Evolutionary conservation across 768 basidiomycete species (phyloP).

Genomic region (Tulasnella sp.): DNA sequence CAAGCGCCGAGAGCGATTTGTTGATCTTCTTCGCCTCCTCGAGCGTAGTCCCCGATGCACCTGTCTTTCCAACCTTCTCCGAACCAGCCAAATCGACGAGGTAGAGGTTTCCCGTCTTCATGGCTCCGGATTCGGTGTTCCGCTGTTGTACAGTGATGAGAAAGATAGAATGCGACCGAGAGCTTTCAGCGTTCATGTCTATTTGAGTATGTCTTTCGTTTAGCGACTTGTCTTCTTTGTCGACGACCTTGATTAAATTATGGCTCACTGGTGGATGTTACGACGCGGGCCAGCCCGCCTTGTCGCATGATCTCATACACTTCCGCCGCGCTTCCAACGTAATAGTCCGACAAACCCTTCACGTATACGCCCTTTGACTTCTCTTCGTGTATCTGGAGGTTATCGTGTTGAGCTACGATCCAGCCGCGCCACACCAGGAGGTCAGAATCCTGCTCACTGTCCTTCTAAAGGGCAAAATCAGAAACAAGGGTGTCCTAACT

Average conservation of each 20-base stretch:
- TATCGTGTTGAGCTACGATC: constrained; percentile 81
- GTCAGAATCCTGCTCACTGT: not conserved
- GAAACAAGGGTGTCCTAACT: constrained; percentile 28
- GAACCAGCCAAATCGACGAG: constrained; percentile 97
- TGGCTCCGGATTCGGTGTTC: constrained; percentile 90
- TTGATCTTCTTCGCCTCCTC: constrained; percentile 99
- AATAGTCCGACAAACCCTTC: constrained; percentile 94
- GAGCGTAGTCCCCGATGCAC: constrained; percentile 94
- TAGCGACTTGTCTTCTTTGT: not conserved
- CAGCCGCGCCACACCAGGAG: not conserved
- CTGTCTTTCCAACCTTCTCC: constrained; percentile 99
- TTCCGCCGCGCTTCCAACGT: constrained; percentile 89
- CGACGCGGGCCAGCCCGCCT: constrained; percentile 81
- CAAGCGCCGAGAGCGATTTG: constrained; percentile 92
- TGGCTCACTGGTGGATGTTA: constrained; percentile 82
- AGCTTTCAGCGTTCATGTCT: constrained; percentile 99
- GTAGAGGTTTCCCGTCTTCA: constrained; percentile 94
- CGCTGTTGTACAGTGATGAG: constrained; percentile 94
- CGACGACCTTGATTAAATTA: not conserved
- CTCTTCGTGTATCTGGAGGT: constrained; percentile 96
- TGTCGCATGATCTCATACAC: constrained; percentile 99
- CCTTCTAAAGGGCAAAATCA: too few species aligned
- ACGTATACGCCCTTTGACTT: constrained; percentile 97
- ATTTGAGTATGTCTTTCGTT: constrained; percentile 6
- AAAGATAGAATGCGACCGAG: constrained; percentile 98